Conservation (phyloP, 306 rosid species). For the Prunus fruticosa region DNA sequence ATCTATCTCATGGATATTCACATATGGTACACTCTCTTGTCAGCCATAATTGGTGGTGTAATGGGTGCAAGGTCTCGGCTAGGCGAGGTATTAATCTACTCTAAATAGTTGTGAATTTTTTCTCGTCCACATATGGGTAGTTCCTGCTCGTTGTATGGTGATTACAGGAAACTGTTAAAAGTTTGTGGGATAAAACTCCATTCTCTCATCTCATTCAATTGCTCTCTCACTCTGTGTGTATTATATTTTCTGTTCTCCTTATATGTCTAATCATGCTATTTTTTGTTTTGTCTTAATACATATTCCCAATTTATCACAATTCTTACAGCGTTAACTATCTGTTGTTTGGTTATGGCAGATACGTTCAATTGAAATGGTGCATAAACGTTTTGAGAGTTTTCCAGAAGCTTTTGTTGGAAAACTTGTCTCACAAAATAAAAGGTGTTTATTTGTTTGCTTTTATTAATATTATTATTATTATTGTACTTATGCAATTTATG, state of each 20-base stretch:
- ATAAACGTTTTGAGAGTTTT: constrained; percentile 95
- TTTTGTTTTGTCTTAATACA: not conserved
- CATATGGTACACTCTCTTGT: constrained; percentile 89
- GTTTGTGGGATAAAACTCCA: not conserved
- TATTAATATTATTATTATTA: not conserved
- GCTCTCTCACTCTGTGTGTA: not conserved
- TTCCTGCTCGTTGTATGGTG: not conserved
- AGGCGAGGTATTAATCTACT: constrained; percentile 71
- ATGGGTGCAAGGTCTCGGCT: constrained; percentile 92
- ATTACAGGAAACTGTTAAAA: not conserved
- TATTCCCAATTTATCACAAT: constrained; percentile 2
- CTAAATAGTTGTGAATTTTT: constrained; percentile 1
- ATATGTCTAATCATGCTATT: not conserved
- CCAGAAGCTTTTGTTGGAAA: constrained; percentile 80
- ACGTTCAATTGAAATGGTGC: constrained; percentile 97
- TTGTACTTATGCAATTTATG: not conserved
- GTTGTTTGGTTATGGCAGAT: constrained; percentile 53
- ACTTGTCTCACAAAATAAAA: constrained; percentile 58
- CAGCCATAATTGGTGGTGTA: constrained; percentile 92
- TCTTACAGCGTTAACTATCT: constrained; percentile 19
- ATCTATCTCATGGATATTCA: constrained; percentile 93
- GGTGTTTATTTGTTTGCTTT: constrained; percentile 36
- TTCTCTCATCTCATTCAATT: not conserved
- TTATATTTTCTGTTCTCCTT: not conserved
- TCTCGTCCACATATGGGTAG: not conserved